Conservation (phyloP, 176 grass and related monocot species). For the Aegilops umbellulata region DNA sequence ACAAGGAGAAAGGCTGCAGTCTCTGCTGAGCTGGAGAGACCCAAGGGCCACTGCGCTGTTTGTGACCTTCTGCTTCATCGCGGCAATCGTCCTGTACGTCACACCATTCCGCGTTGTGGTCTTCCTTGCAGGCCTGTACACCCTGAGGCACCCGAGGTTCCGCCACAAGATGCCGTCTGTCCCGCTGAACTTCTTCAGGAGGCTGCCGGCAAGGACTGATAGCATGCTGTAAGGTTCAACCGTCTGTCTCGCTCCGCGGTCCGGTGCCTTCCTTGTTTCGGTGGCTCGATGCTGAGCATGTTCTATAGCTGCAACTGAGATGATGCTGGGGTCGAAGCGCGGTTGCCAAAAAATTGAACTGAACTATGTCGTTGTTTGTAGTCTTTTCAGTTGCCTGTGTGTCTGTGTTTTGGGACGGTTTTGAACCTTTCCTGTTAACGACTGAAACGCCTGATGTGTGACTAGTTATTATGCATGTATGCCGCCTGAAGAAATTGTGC, state of each 20-base stretch:
- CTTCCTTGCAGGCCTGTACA: conserved; percentile 51
- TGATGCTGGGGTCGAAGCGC: not conserved
- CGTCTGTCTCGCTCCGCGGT: not conserved
- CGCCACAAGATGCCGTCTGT: conserved; percentile 62
- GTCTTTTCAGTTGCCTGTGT: not conserved
- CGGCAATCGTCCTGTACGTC: conserved; percentile 57
- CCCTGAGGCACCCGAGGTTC: conserved; percentile 67
- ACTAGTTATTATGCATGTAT: conserved; percentile 20
- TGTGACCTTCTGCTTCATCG: conserved; percentile 55
- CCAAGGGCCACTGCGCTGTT: conserved; percentile 53
- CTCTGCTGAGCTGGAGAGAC: conserved; percentile 67
- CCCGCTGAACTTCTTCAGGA: conserved; percentile 68
- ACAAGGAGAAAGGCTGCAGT: conserved; percentile 65
- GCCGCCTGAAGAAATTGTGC: not conserved
- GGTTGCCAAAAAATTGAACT: not conserved
- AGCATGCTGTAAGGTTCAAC: conserved; percentile 46
- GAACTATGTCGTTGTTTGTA: not conserved
- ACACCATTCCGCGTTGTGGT: conserved; percentile 59
- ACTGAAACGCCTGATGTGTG: conserved; percentile 10
- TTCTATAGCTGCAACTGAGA: not conserved
- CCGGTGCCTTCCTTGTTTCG: not conserved
- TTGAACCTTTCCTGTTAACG: conserved; percentile 17
- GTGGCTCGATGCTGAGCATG: not conserved
- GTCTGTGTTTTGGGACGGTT: not conserved
- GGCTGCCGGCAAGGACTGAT: conserved; percentile 62